A percentile compares a stretch with the other conserved stretches of the same genome.
phyloP scores from a whole-genome alignment of 1,139 yeast species.

The Geotrichum candidum region DNA sequence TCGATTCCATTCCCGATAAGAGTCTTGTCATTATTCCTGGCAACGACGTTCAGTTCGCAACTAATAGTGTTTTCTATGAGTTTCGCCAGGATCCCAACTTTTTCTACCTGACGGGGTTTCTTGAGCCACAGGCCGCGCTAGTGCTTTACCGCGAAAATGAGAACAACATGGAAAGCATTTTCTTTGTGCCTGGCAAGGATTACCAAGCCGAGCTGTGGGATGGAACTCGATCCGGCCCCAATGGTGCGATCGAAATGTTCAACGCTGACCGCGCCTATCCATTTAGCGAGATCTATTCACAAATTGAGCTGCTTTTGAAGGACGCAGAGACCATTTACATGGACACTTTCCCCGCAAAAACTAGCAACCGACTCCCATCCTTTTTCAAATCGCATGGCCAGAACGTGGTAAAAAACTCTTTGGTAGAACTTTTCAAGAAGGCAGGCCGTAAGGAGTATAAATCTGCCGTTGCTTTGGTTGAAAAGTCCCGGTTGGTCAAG shows the following conservation, averaged over 20 bases:
- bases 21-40: conserved; percentile 76
- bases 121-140: conserved; percentile 82
- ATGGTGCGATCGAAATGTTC: conserved; percentile 74
- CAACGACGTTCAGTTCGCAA: conserved; percentile 62
- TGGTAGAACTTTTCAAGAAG: conserved; percentile 10
- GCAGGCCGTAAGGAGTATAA: conserved; percentile 11
- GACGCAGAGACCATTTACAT: conserved; percentile 27
- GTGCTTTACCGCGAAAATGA: conserved; percentile 53
- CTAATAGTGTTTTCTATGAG: conserved; percentile 85
- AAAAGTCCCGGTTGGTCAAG: conserved; percentile 61
- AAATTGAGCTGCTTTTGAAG: conserved; percentile 23
- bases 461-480: conserved; percentile 36
- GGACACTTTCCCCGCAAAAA: conserved; percentile 22
- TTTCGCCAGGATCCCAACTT: conserved; percentile 91
- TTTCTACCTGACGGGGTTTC: conserved; percentile 84
- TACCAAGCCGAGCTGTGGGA: conserved; percentile 84
- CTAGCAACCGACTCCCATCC: conserved; percentile 20
- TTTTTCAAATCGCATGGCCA: conserved; percentile 20
- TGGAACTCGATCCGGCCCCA: conserved; percentile 82
- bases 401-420: conserved; percentile 14
- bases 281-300: conserved; percentile 33
- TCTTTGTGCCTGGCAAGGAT: conserved; percentile 85
- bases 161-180: conserved; percentile 44
- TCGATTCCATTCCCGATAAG: conserved; percentile 51
- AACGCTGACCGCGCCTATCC: conserved; percentile 76